Percentiles rank a stretch among this genome's conserved stretches.
phyloP scores from a whole-genome alignment of 2,329 filamentous ascomycete species.

The Fusarium sp. region DNA sequence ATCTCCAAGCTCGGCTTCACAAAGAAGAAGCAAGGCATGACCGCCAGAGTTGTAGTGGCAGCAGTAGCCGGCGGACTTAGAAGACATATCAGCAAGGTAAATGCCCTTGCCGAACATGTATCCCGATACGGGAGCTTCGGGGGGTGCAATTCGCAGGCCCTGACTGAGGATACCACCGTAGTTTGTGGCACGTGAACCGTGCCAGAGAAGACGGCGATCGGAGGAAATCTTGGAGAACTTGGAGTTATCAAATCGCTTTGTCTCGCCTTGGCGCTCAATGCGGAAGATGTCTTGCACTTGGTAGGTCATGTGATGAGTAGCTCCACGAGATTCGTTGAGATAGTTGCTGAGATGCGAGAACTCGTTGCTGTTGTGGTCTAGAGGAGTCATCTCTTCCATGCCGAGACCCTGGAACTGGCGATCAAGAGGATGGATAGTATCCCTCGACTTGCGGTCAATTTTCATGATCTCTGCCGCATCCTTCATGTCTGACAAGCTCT shows the following conservation, averaged over 20 bases:
- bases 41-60: conserved; percentile 72
- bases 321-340: conserved; percentile 75
- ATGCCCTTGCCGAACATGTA: conserved; percentile 95
- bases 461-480: conserved; percentile 85
- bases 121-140: conserved; percentile 82
- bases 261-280: conserved; percentile 82
- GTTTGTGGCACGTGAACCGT: conserved; percentile 87
- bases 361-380: conserved; percentile 72
- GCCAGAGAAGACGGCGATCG: conserved; percentile 86
- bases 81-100: conserved; percentile 88
- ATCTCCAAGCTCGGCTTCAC: conserved; percentile 82
- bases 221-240: conserved; percentile 67
- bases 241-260: conserved; percentile 75
- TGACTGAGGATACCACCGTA: conserved; percentile 90
- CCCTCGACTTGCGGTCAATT: conserved; percentile 64
- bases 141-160: conserved; percentile 90
- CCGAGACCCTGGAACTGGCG: conserved; percentile 79
- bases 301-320: conserved; percentile 75
- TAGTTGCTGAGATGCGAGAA: conserved; percentile 77
- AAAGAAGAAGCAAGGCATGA: conserved; percentile 82
- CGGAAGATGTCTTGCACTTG: conserved; percentile 83
- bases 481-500: conserved; percentile 89
- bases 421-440: conserved; percentile 76
- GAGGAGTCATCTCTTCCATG: conserved; percentile 81
- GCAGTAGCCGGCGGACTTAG: conserved; percentile 88